Evolutionary conservation across 2,329 filamentous ascomycete genomes (phyloP).

Genomic region (Nothopassalora personata): DNA sequence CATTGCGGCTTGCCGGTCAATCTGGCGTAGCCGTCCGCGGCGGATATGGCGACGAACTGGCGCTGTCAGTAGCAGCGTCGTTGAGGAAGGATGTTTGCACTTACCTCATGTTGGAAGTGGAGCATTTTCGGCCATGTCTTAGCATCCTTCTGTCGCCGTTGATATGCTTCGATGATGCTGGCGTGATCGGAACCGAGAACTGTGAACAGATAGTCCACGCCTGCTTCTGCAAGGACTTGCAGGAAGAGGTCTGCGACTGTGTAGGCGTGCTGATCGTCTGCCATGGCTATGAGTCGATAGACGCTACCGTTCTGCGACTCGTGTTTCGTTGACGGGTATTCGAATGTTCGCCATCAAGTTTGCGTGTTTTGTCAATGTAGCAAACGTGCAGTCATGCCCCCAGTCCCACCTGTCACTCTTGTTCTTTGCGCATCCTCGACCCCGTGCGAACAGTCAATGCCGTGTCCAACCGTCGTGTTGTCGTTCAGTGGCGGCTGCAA

Average conservation of each 20-base stretch:
- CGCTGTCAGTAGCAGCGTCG: neutral
- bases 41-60: constrained; percentile 74
- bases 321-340: neutral
- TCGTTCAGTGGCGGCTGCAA: neutral
- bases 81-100: neutral
- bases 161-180: constrained; percentile 69
- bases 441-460: neutral
- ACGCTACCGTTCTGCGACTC: neutral
- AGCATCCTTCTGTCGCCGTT: constrained; percentile 62
- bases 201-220: constrained; percentile 53
- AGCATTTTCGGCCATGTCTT: constrained; percentile 62
- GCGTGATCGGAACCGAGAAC: constrained; percentile 66
- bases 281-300: neutral
- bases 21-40: constrained; percentile 71
- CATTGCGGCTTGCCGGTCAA: constrained; percentile 64
- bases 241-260: constrained; percentile 18
- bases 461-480: neutral
- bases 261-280: neutral
- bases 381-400: neutral
- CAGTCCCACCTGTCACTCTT: neutral
- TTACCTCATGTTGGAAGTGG: constrained; percentile 70
- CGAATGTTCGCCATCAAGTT: neutral
- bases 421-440: neutral
- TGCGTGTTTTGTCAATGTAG: neutral
- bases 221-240: constrained; percentile 23